These are phyloP conservation scores for Monascus purpureus DNA, from an alignment of 495 filamentous ascomycete species.

Conservation along the genomic window DNA sequence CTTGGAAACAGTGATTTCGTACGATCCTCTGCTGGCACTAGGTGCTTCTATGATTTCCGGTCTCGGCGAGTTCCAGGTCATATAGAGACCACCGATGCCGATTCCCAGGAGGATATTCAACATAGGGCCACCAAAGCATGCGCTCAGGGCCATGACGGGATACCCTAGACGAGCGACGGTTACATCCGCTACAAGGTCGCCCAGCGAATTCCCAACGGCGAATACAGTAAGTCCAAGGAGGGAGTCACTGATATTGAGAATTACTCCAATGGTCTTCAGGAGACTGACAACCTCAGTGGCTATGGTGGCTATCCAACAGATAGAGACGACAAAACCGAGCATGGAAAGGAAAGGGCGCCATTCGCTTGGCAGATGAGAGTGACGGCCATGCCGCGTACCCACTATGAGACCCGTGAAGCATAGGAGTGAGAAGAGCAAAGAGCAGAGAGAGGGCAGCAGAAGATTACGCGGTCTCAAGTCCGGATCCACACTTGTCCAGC, in stretches of 20 bases:
- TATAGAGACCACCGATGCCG: conserved; percentile 74
- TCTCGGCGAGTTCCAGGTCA: conserved; percentile 46
- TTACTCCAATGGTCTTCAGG: conserved; percentile 85
- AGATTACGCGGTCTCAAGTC: conserved; percentile 37
- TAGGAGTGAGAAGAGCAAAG: conserved; percentile 54
- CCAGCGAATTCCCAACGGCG: conserved; percentile 88
- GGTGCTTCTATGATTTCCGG: conserved; percentile 30
- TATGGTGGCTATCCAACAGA: conserved; percentile 93
- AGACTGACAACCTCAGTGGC: conserved; percentile 94
- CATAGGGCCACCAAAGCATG: conserved; percentile 96
- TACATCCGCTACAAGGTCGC: conserved; percentile 88
- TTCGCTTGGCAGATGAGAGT: conserved; percentile 37
- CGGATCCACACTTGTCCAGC: conserved; percentile 56
- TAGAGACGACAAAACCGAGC: conserved; percentile 78
- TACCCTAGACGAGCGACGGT: conserved; percentile 88
- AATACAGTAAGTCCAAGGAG: conserved; percentile 94
- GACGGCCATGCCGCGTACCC: conserved; percentile 30
- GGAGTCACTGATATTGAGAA: conserved; percentile 86
- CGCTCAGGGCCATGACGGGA: conserved; percentile 88
- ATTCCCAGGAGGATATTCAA: conserved; percentile 94
- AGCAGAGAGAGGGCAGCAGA: conserved; percentile 49
- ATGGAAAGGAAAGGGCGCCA: conserved; percentile 71
- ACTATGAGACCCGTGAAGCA: conserved; percentile 48
- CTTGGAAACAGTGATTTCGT: conserved; percentile 68
- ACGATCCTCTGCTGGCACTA: conserved; percentile 26